Base-by-base conservation (phyloP, 805 yeast species). In the Lipomyces kockii region DNA sequence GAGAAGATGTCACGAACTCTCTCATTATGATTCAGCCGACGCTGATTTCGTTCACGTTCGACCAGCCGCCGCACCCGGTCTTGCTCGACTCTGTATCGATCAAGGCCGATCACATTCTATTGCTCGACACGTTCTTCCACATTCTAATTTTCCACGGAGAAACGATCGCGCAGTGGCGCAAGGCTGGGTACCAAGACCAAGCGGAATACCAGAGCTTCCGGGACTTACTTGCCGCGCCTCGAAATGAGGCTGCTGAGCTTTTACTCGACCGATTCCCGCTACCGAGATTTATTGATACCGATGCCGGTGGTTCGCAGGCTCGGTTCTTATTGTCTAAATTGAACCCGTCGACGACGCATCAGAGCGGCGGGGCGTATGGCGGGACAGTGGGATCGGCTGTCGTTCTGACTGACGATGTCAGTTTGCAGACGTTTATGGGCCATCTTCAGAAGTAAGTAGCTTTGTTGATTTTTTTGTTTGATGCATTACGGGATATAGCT, bases 231-330 rank as follows among this genome's bases (percentile, higher is more conserved):
- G 94, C 91, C 67, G 93, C 89, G 71, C 97, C 99, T 58, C 88
- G 91, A 76, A 84, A 85, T 63, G 99, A 95, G 79, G 98, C 98
- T 27, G 94, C 97, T 6, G 92, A 89, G 74, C 83, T 96, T 71
- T 86, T 95, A 75, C 86, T 90, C 51, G 98, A 95, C 77, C 86
- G 99, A 77, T 94, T 92, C 87, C 99, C 99, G 74, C 84, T 95
- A 76, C 99, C 99, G 59, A 87, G 99, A 80, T 95, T 94, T 77
- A 93, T 95, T 74, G 97, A 94, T 75, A 92, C 97, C 67, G 98
- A 94, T 78, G 98, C 94, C 74, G 98, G 99, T 75, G 98, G 97
- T 64, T 93, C 98, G 17, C 99, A 95, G 81, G 98, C 98, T 2
- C 88, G 99, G 81, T 95, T 95, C 84, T 84, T 95, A 79, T 87